Conservation (phyloP, 78 protist species). For the Protostelium mycophagum region DNA sequence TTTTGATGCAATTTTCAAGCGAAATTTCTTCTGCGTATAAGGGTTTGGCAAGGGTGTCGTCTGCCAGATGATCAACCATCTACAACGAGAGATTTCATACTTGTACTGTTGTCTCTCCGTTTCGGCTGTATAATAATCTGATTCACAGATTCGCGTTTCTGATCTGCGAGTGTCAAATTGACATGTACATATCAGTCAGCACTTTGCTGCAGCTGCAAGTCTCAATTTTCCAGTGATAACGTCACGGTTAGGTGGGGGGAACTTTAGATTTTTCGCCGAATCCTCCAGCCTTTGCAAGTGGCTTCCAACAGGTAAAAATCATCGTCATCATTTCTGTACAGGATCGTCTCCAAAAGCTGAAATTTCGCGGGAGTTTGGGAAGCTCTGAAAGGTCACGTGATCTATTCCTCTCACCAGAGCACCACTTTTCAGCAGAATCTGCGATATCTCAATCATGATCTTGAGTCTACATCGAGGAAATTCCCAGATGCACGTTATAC, state of each 20-base stretch:
- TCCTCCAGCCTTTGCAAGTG: background rate
- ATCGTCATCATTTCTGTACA: background rate
- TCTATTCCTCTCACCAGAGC: background rate
- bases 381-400: background rate
- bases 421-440: background rate
- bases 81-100: background rate
- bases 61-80: background rate
- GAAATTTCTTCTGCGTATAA: background rate
- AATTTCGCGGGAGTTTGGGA: background rate
- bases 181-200: background rate
- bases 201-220: background rate
- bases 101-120: background rate
- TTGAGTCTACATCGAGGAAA: background rate
- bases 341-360: background rate
- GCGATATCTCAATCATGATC: background rate
- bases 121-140: background rate
- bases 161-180: background rate
- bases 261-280: background rate
- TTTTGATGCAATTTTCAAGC: background rate
- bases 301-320: background rate
- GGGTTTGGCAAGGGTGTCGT: background rate
- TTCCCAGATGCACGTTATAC: background rate
- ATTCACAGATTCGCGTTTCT: background rate
- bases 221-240: background rate
- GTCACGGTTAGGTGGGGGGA: background rate